Evolutionary conservation across 495 filamentous ascomycete species (phyloP).

Genomic region (Friedmanniomyces endolithicus): DNA sequence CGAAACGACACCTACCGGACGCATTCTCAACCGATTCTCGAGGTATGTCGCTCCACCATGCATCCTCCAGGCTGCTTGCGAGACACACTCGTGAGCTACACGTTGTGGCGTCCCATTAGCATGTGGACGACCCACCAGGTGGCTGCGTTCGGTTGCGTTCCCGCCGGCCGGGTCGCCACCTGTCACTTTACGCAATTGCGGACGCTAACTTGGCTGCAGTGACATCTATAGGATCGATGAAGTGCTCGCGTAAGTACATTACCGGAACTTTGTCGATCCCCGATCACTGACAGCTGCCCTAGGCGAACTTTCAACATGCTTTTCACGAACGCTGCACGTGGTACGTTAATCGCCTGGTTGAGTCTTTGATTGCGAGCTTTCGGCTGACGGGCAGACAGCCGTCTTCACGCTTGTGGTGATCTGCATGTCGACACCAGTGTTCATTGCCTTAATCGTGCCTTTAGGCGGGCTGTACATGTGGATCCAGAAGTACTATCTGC

Average conservation of each 20-base stretch:
- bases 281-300: constrained; percentile 15
- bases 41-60: constrained; percentile 41
- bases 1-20: constrained; percentile 92
- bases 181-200: not conserved
- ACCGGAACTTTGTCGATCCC: constrained; percentile 1
- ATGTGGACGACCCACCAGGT: not conserved
- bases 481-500: constrained; percentile 94
- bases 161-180: not conserved
- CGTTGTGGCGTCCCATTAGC: constrained; percentile 1
- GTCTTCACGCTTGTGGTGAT: constrained; percentile 78
- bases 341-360: constrained; percentile 32
- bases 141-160: not conserved
- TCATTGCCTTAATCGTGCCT: constrained; percentile 69
- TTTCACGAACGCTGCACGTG: constrained; percentile 76
- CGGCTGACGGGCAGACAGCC: constrained; percentile 20
- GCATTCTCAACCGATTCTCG: constrained; percentile 94
- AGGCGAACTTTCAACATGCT: constrained; percentile 44
- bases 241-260: constrained; percentile 56
- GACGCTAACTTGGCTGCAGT: constrained; percentile 38
- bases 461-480: constrained; percentile 72
- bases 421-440: constrained; percentile 64
- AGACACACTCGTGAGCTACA: not conserved
- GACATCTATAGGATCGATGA: constrained; percentile 96
- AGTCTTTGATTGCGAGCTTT: not conserved
- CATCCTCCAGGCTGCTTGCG: constrained; percentile 5